Evolutionary conservation across 176 grass and related monocot genomes (phyloP).

Genomic region (Bolboschoenus planiculmis): DNA sequence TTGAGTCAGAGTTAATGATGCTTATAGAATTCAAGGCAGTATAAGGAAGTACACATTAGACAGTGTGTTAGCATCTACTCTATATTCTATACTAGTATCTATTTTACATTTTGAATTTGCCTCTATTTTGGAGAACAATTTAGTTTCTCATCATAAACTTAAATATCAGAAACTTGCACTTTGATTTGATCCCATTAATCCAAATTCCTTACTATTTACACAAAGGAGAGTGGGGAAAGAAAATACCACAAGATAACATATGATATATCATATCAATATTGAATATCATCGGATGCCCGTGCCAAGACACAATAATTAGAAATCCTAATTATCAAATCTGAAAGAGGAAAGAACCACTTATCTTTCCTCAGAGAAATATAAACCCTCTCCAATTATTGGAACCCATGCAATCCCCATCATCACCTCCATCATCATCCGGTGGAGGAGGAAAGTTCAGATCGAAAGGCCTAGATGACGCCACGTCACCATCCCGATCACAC

Average conservation of each 20-base stretch:
- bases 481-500: slow-evolving; percentile 39
- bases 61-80: not conserved
- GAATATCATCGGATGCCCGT: slow-evolving; percentile 3
- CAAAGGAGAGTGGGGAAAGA: slow-evolving; percentile 8
- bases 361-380: slow-evolving; percentile 26
- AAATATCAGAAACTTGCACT: not conserved
- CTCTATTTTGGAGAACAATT: not conserved
- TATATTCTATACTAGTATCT: not conserved
- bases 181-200: slow-evolving; percentile 15
- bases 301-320: slow-evolving; percentile 18
- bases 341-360: slow-evolving; percentile 17
- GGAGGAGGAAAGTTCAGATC: slow-evolving; percentile 67
- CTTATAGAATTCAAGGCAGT: not conserved
- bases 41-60: not conserved
- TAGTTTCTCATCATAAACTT: not conserved
- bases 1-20: not conserved
- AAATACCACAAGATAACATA: slow-evolving; percentile 6
- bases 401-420: slow-evolving; percentile 48
- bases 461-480: slow-evolving; percentile 45
- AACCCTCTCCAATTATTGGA: slow-evolving; percentile 19
- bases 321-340: slow-evolving; percentile 14
- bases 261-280: slow-evolving; percentile 15
- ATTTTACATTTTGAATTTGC: not conserved
- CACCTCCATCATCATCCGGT: slow-evolving; percentile 13
- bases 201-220: slow-evolving; percentile 25